Evolutionary conservation across 371 early-diverging fungal species (phyloP), one percentile per base, ranked within the genome.

Genomic region (Coemansia sp.): DNA sequence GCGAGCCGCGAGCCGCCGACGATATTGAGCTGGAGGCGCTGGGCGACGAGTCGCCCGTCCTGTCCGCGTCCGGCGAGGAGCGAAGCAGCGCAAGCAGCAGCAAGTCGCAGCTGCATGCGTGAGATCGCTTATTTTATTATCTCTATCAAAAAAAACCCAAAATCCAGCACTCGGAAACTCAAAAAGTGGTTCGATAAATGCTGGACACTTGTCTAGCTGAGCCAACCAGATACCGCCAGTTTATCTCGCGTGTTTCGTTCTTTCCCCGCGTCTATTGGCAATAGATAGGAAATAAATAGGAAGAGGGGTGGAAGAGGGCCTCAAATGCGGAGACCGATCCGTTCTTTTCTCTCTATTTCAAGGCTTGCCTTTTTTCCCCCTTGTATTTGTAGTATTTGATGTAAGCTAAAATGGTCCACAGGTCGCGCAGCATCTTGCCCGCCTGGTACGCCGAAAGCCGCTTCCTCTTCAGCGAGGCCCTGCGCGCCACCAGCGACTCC

Each of bases 1-100:
- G 14, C 26, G 35, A n/a, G 4, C 35, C 11, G 45, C n/a, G 10
- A 36, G 47, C 14, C 6, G n/a, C 54, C 6, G 66, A 61, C 6
- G 67, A 59, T 3, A 67, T 71, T 16, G 71, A 71, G 48, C 20
- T 71, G 43, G 71, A 66, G 47, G 59, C 67, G 11, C 26, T 71
- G 49, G 51, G 62, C 20, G 49, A 43, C 3, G 16, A 32, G 34
- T 40, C 40, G 32, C 32, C 20, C 14, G 51, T 40, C 42, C 20
- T 36, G 16, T 53, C 58, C 16, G 30, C n/a, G 1, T 30, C 1
- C 30, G 3, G 20, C 31, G 13, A 16, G 58, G 16, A 32, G 38
- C 47, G n/a, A 36, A 20, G 58, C 14, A 35, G 45, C 36, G n/a
- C 11, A 9, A 42, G 16, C 45, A 32, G 41, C 43, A 16, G 45